Evolutionary conservation across 257 asterid genomes (phyloP), one percentile per base, ranked within the genome.

Genomic region (Solanum tarapatanum): DNA sequence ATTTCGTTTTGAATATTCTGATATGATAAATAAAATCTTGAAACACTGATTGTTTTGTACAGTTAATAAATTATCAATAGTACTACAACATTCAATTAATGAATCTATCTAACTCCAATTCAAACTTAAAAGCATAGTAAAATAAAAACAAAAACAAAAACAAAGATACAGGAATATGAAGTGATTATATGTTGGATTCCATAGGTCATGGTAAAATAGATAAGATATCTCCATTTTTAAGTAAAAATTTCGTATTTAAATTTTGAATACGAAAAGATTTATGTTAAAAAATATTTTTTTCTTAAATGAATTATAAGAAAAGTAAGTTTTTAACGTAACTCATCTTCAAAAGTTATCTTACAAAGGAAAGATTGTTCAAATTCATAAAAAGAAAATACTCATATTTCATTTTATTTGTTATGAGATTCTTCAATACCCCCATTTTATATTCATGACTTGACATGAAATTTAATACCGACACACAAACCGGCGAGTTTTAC

Each of bases 401-500:
- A 2, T 30, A 30, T 30, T 30, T 11, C 8, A 7, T 8, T 36
- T 39, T 39, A 11, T 41, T 0, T 41, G 14, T 9, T 41, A 41
- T 11, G 48, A 43, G 17, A 45, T 45, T 45, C 19, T 0, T 13
- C 6, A 45, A 45, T 1, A 17, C 0, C 11, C 10, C 64, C 8
- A 55, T 17, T 2, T 55, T 19, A 55, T 55, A 55, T 12, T 7
- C 64, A 11, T 1, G 4, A 55, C 19, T 19, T 58, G 35, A 33
- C 3, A 58, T 58, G 2, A 1, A 7, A 19, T 58, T 0, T 0
- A 58, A 21, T 58, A 58, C 0, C 11, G 2, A 19, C 3, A 58
- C 10, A 19, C n/a, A 58, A 58, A 0, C 1, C 4, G 4, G 9
- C 0, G 12, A 8, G 24, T 8, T 4, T 0, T 23, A 8, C 28